These are phyloP conservation scores for Drechslera avenae DNA, from an alignment of 2,329 filamentous ascomycete species.

Conservation along the genomic window DNA sequence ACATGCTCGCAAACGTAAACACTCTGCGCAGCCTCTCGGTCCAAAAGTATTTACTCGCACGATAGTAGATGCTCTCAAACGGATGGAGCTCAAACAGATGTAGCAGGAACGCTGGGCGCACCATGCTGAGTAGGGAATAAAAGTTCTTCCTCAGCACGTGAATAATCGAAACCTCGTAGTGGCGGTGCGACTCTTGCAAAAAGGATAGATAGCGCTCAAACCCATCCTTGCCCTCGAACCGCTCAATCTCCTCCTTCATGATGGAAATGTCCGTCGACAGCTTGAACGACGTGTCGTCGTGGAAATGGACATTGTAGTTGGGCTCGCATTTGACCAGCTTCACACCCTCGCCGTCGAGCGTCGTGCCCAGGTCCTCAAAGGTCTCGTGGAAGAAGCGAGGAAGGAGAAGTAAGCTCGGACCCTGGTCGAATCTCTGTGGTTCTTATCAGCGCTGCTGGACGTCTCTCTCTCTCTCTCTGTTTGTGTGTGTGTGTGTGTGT, in stretches of 20 bases:
- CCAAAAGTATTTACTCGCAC: constrained; percentile 70
- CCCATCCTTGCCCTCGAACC: constrained; percentile 73
- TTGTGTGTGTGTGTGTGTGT: too few species aligned
- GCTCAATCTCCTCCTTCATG: constrained; percentile 74
- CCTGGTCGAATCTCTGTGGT: constrained; percentile 71
- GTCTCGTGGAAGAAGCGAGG: constrained; percentile 72
- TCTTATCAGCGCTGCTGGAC: background rate
- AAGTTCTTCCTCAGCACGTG: constrained; percentile 74
- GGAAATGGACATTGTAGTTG: constrained; percentile 77
- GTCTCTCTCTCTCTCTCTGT: too few species aligned
- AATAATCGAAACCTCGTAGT: constrained; percentile 70
- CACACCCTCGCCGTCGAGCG: constrained; percentile 68
- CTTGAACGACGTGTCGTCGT: constrained; percentile 67
- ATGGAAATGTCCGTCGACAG: constrained; percentile 70
- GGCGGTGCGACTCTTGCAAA: constrained; percentile 68
- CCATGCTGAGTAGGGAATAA: constrained; percentile 62
- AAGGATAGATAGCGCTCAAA: constrained; percentile 72
- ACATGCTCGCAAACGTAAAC: constrained; percentile 81
- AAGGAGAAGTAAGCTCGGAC: constrained; percentile 73
- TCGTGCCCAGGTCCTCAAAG: constrained; percentile 71
- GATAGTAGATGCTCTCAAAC: constrained; percentile 71
- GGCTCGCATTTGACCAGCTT: constrained; percentile 72
- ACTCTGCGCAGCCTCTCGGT: constrained; percentile 71
- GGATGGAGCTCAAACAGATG: constrained; percentile 68
- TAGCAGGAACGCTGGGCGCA: constrained; percentile 62